Conservation (phyloP, 352 stramenopile species). For the Thalassiosira oceanica region DNA sequence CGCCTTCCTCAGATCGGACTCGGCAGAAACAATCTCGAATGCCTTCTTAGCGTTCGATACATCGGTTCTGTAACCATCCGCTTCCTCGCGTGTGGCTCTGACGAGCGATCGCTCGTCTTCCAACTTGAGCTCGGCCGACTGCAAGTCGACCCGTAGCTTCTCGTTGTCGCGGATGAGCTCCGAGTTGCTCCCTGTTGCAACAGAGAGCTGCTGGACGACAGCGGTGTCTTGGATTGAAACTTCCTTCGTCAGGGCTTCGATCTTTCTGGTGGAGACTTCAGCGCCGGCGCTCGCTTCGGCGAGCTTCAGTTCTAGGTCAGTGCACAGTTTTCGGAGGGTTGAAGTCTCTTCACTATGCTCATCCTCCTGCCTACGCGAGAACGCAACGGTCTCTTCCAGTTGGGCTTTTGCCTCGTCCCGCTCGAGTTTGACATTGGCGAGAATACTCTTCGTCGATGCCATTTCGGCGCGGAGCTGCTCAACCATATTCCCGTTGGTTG, state of each 20-base stretch:
- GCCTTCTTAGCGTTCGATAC: constrained; percentile 25
- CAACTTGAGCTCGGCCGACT: constrained; percentile 27
- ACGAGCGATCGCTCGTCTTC: constrained; percentile 31
- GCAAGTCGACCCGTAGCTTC: constrained; percentile 24
- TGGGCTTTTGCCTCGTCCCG: constrained; percentile 27
- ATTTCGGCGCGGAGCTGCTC: constrained; percentile 9
- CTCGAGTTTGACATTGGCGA: constrained; percentile 33
- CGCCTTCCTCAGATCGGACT: constrained; percentile 23
- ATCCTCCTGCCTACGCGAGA: constrained; percentile 28
- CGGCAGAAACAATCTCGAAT: constrained; percentile 33
- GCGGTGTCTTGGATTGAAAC: constrained; percentile 4
- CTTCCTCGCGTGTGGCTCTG: constrained; percentile 7
- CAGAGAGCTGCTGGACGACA: constrained; percentile 26
- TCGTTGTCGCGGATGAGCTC: constrained; percentile 54
- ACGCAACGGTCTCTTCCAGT: constrained; percentile 24
- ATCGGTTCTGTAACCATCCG: constrained; percentile 21
- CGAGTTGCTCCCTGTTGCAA: constrained; percentile 24
- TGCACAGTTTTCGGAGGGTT: constrained; percentile 17
- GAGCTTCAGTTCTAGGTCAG: constrained; percentile 29
- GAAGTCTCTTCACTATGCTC: constrained; percentile 17
- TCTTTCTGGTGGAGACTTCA: constrained; percentile 7
- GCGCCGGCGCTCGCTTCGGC: constrained; percentile 8
- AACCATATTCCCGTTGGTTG: background rate
- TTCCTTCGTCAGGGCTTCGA: constrained; percentile 3
- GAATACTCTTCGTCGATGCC: too few relatives aligned